These are phyloP conservation scores for sorghum (Sorghum bicolor) DNA, from an alignment of 176 grass and related monocot genomes.

Conservation along the genomic window DNA sequence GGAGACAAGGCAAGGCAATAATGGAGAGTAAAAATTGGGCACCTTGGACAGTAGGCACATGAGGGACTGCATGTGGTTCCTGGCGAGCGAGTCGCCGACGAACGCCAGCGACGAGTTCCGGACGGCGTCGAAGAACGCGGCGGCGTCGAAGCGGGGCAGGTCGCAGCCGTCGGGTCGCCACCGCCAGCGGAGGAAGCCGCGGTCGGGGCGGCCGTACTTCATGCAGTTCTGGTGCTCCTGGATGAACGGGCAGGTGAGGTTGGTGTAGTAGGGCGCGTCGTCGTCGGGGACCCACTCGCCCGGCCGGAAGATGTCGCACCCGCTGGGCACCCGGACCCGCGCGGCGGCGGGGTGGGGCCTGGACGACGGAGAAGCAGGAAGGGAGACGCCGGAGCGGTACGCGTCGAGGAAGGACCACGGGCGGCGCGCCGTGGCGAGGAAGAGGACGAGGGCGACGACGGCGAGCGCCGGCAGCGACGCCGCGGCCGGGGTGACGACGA, in stretches of 20 bases:
- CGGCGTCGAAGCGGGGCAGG: conserved; percentile 58
- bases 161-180: conserved; percentile 56
- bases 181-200: conserved; percentile 49
- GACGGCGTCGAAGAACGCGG: conserved; percentile 43
- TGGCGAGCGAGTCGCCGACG: conserved; percentile 72
- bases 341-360: neutral
- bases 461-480: conserved; percentile 13
- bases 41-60: conserved; percentile 71
- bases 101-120: conserved; percentile 51
- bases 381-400: neutral
- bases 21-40: neutral
- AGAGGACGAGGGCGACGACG: neutral
- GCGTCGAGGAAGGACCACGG: neutral
- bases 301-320: conserved; percentile 37
- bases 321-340: neutral
- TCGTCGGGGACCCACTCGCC: conserved; percentile 46
- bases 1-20: neutral
- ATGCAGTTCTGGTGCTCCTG: conserved; percentile 92
- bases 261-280: conserved; percentile 54
- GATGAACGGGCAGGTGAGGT: conserved; percentile 50
- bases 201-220: conserved; percentile 66
- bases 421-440: conserved; percentile 1
- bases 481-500: neutral
- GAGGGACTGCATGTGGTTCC: conserved; percentile 85
- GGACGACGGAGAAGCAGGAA: neutral